Percentiles rank a stretch among this genome's conserved stretches.
These are phyloP conservation scores for Hansfordia pulvinata DNA, from an alignment of 2,329 filamentous ascomycete species.

Conservation along the genomic window DNA sequence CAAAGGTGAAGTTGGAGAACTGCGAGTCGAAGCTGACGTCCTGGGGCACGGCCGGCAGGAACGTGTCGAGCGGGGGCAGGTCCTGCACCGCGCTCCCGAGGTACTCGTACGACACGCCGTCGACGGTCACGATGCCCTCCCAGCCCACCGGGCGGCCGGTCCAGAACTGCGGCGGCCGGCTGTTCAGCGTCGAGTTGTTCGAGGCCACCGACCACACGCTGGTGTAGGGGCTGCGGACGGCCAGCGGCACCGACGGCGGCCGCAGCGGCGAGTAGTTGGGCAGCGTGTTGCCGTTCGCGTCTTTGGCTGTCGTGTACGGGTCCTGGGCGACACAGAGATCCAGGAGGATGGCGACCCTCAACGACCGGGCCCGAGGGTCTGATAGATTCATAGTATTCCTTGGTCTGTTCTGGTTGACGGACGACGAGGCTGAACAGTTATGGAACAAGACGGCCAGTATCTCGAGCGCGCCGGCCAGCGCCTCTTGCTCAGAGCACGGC, in stretches of 20 bases:
- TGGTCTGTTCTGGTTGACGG: too few relatives aligned
- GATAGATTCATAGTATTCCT: too few relatives aligned
- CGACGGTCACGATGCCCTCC: slow-evolving; percentile 37
- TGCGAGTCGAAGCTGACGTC: slow-evolving; percentile 33
- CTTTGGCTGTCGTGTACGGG: too few relatives aligned
- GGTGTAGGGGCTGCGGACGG: slow-evolving; percentile 46
- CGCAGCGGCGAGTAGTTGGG: slow-evolving; percentile 37
- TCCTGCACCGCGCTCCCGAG: slow-evolving; percentile 37
- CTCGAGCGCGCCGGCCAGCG: too few relatives aligned
- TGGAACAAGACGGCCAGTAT: too few relatives aligned
- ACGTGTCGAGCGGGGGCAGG: slow-evolving; percentile 33
- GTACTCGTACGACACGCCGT: slow-evolving; percentile 24
- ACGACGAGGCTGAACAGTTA: too few relatives aligned
- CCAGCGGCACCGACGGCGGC: slow-evolving; percentile 41
- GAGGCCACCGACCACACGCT: slow-evolving; percentile 52
- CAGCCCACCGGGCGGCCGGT: slow-evolving; percentile 41
- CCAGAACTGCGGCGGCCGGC: slow-evolving; percentile 84
- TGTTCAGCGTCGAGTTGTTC: slow-evolving; percentile 61
- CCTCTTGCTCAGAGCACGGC: too few relatives aligned
- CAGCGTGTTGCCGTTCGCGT: too few relatives aligned
- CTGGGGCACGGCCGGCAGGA: slow-evolving; percentile 26
- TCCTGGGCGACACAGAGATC: too few relatives aligned
- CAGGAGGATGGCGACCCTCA: too few relatives aligned
- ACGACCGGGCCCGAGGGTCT: too few relatives aligned
- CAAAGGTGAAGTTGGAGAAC: slow-evolving; percentile 35